These are phyloP conservation scores for Trapa incisa DNA, from an alignment of 345 rosid species.

Conservation along the genomic window DNA sequence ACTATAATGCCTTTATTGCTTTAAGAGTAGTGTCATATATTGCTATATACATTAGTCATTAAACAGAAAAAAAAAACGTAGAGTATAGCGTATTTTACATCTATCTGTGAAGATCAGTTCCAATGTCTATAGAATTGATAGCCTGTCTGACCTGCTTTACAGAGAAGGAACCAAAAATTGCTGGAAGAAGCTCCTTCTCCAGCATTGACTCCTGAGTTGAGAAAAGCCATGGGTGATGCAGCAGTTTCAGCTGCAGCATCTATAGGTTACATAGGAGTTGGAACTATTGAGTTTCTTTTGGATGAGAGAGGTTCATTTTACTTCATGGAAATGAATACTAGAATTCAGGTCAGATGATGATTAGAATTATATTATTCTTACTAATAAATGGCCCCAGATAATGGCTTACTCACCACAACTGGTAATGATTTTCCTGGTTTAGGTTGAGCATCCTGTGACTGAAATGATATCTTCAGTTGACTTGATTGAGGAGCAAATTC, in stretches of 20 bases:
- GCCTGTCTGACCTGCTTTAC: conserved; percentile 15
- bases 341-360: conserved; percentile 62
- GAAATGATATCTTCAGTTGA: conserved; percentile 97
- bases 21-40: not conserved
- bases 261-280: conserved; percentile 93
- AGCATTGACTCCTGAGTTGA: conserved; percentile 80
- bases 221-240: conserved; percentile 99
- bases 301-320: conserved; percentile 96
- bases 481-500: conserved; percentile 95
- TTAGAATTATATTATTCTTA: not conserved
- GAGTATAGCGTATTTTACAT: not conserved
- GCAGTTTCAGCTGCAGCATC: conserved; percentile 99
- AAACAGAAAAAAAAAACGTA: no score
- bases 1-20: not conserved
- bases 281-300: conserved; percentile 92
- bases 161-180: conserved; percentile 95
- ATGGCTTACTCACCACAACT: not conserved
- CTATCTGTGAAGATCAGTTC: not conserved
- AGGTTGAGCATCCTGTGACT: conserved; percentile 99
- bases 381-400: not conserved
- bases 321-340: conserved; percentile 99
- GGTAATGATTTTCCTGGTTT: not conserved
- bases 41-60: no score
- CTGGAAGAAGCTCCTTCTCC: conserved; percentile 99
- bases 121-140: not conserved